Percentiles rank a stretch among this genome's conserved stretches.
phyloP scores from a whole-genome alignment of 2,329 filamentous ascomycete species.

The Fusarium neocosmosporiellum region DNA sequence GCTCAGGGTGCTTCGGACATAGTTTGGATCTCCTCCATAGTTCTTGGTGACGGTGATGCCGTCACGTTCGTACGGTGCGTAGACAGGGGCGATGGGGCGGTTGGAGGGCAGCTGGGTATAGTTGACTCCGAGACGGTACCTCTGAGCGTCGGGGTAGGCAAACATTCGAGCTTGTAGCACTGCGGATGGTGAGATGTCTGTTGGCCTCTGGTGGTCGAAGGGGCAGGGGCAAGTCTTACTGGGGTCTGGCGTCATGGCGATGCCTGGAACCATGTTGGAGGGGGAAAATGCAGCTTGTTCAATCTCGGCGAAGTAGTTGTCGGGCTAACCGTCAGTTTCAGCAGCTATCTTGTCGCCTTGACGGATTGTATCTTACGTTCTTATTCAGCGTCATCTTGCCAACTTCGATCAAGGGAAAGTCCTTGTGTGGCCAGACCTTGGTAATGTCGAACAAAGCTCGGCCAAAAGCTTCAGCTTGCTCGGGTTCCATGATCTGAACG shows the following conservation, averaged over 20 bases:
- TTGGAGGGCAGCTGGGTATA: conserved; percentile 59
- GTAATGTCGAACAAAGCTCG: conserved; percentile 68
- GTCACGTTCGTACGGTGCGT: neutral
- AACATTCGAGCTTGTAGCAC: conserved; percentile 61
- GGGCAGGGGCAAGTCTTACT: neutral
- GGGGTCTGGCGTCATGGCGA: conserved; percentile 59
- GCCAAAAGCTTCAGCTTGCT: conserved; percentile 59
- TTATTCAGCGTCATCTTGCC: conserved; percentile 63
- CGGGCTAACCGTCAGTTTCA: neutral
- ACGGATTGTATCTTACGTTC: conserved; percentile 1
- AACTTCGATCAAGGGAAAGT: conserved; percentile 60
- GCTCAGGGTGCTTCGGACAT: neutral
- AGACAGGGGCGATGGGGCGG: neutral
- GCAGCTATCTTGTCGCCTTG: neutral
- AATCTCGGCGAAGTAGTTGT: conserved; percentile 62
- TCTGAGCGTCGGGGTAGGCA: conserved; percentile 61
- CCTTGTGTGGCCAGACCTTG: conserved; percentile 63
- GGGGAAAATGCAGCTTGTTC: conserved; percentile 65
- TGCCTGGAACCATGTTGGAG: conserved; percentile 61
- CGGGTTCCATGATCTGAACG: conserved; percentile 65
- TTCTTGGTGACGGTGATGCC: neutral
- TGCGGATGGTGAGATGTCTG: neutral
- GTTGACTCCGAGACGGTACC: conserved; percentile 64
- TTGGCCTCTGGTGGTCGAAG: neutral
- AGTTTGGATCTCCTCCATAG: neutral